Base-by-base conservation (phyloP, 2,329 filamentous ascomycete species). In the Ceratocystis alfenasii region DNA sequence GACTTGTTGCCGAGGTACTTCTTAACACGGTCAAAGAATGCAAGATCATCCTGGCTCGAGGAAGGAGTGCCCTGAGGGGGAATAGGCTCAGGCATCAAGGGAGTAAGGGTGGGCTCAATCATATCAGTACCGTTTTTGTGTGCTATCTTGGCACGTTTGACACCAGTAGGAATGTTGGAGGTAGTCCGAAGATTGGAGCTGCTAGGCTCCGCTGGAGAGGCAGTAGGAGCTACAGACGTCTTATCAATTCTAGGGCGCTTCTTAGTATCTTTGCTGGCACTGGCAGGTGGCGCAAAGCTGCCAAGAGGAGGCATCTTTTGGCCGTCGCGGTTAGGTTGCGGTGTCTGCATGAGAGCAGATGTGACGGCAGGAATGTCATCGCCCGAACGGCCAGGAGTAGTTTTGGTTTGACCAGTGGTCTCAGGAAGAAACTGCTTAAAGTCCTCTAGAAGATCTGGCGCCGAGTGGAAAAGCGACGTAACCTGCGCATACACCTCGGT, bases 361-460 rank as follows among this genome's bases (percentile, higher is more conserved):
- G 79, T 72, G 7, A 77, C 71, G 17, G 76, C 74, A 45, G 82
- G 77, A 8, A 81, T 83, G 67, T 91, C 87, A 70, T 91, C 90
- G 15, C 33, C 28, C 50, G 83, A 81, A 57, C 87, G 85, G 4
- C 74, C 74, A 22, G 71, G 84, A 75, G 69, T 79, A 4, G 79
- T 75, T 68, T 83, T 83, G 1, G 81, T 80, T 66, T 78, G 76
- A 15, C 77, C 77, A 44, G 83, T 81, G 55, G 93, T 95, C 74
- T 99, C 94, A 0, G 94, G 94, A 6, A 99, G 81, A 70, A 99
- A 99, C 73, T 99, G 94, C 75, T 99, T 99, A 74, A 99, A 99
- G 73, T 99, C 94, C 75, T 99, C 94, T 1, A 99, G 80, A 12
- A 99, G 83, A 76, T 99, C 94, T 3, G 93, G 93, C 0, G 95